Evolutionary conservation across 352 stramenopile genomes (phyloP), one percentile per base, ranked within the genome.

Genomic region (Aphanomyces cochlioides): DNA sequence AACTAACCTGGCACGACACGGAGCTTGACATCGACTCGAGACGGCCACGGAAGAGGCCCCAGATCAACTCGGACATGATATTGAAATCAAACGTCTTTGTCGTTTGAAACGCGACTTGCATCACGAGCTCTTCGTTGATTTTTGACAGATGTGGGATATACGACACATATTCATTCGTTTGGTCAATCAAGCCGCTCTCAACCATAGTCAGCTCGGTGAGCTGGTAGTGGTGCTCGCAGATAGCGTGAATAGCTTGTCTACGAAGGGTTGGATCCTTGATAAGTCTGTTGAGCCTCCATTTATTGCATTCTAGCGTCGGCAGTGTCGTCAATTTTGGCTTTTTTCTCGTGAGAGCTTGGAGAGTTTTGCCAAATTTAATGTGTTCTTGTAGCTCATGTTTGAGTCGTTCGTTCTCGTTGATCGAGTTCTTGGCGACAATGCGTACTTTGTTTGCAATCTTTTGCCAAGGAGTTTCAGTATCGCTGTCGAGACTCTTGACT

Each of bases 391-490:
- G 64, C 21, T 69, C 12, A 28, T 47, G 36, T 12, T 57, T 59
- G 39, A 60, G 64, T 4, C 56, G 21, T n/a, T 60, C 64, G 39
- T 70, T 70, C 28, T 70, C 64, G 12, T 28, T 43, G 15, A 70
- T 4, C 7, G 45, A 40, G 19, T n/a, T 40, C n/a, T 59, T 19
- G 17, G 56, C 54, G 47, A 19, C 59, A 12, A 40, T 61, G 37
- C 41, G 45, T 48, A 70, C 60, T 19, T 61, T 34, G n/a, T 4
- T 4, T 10, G 64, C 64, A 7, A 70, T 19, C 15, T 36, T 47
- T 19, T 70, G 39, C 61, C 61, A 69, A 17, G 41, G 41, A 6
- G 57, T 66, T 28, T 28, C 17, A 58, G 21, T 17, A 28, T 50
- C 17, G 43, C 17, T 50, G 43, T n/a, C 17, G 50, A 28, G 28